Base-by-base conservation (phyloP, 208 protist species). In the Leishmania braziliensis region DNA sequence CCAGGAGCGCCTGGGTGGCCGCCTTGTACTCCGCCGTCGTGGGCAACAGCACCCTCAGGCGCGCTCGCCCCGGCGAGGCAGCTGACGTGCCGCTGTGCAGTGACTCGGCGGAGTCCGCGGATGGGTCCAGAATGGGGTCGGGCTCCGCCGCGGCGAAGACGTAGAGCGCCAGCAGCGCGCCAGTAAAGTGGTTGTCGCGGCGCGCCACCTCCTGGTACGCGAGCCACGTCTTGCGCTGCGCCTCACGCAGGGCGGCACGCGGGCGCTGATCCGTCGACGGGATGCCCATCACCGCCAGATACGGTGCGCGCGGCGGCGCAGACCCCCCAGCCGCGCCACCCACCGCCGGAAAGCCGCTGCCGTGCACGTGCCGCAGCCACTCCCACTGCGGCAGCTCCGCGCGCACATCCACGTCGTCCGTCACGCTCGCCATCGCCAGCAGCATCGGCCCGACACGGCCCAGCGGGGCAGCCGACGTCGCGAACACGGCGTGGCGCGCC, bases 251-350 rank as follows among this genome's bases (percentile, higher is more conserved):
- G 8, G 63, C 56, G n/a, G 62, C 68, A 6, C 89, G 58, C 29
- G 60, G 78, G 2, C 71, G 70, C 33, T 80, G 77, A 74, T 93
- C 89, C 20, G 85, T 83, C 3, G 87, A 88, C 3, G 86, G 89
- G 60, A 91, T 90, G n/a, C 89, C 89, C 23, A 91, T 36, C 77
- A 87, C 89, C 18, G 84, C 78, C n/a, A n/a, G n/a, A n/a, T n/a
- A n/a, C n/a, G n/a, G n/a, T n/a, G n/a, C n/a, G n/a, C 3, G 51
- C 51, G 51, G 51, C 56, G 56, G 56, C 63, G 33, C 33, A 10
- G 29, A 5, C 29, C 0, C 63, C 63, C 18, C 63, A 36, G 63
- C 63, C 5, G 0, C 29, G 63, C 33, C 63, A 20, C 18, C 63
- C 29, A 20, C 63, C 26, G 63, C 39, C 63, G 63, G 63, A 46